phyloP scores from a whole-genome alignment of 805 yeast species.

The Candida pini region DNA sequence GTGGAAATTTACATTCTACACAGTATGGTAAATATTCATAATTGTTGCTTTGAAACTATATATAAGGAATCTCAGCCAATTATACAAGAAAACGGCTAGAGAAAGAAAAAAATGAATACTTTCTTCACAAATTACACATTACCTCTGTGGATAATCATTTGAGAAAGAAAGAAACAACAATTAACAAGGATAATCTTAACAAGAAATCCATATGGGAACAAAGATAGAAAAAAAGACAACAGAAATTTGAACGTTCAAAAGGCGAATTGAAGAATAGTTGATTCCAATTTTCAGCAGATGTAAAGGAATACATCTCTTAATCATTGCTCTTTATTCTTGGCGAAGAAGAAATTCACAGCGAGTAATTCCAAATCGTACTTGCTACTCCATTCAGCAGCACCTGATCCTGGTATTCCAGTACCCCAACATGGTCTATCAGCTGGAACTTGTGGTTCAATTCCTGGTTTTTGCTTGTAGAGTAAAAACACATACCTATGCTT shows the following conservation, averaged over 20 bases:
- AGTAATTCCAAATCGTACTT: slow-evolving; percentile 59
- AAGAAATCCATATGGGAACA: neutral
- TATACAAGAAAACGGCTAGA: no score
- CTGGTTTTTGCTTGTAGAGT: slow-evolving; percentile 60
- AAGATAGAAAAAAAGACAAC: neutral
- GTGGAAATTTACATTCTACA: no score
- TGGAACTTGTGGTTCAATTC: slow-evolving; percentile 34
- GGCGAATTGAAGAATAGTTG: neutral
- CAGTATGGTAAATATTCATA: no score
- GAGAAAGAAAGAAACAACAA: neutral
- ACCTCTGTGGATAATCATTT: neutral
- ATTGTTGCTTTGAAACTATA: no score
- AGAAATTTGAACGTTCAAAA: neutral
- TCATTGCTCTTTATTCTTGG: slow-evolving; percentile 47
- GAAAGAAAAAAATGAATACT: no score
- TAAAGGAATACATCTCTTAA: neutral
- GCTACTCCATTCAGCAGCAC: slow-evolving; percentile 68
- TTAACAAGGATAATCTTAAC: no score
- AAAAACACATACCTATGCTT: slow-evolving; percentile 82
- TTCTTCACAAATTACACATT: no score
- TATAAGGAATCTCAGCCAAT: no score
- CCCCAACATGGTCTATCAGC: slow-evolving; percentile 77
- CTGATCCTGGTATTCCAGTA: slow-evolving; percentile 72
- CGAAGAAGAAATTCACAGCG: slow-evolving; percentile 78
- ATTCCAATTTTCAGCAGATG: neutral